Conservation (phyloP, 208 protist species). For the Tritrichomonas musculus region DNA sequence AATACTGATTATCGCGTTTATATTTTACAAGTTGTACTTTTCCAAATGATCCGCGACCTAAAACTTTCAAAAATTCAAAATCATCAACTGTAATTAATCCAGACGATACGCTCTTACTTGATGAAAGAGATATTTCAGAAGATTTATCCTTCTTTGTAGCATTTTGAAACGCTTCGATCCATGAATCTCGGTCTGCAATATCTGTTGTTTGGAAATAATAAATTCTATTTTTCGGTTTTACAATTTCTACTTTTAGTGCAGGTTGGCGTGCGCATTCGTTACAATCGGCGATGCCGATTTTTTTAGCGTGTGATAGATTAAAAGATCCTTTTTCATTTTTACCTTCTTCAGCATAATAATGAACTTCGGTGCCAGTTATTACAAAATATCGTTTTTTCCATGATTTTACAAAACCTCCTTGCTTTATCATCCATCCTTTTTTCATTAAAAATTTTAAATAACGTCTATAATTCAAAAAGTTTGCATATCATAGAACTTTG, state of each 20-base stretch:
- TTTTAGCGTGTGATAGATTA: not conserved
- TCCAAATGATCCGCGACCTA: not conserved
- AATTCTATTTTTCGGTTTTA: not conserved
- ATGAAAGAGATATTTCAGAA: no score
- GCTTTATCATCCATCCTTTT: not conserved
- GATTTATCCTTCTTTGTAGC: not conserved
- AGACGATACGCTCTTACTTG: not conserved
- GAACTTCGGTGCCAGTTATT: not conserved
- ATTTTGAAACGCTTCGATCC: not conserved
- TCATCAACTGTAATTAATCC: not conserved
- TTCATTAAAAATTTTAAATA: no score
- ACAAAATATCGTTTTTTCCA: conserved; percentile 29
- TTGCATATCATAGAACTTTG: no score
- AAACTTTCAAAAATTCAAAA: not conserved
- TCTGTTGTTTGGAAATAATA: not conserved
- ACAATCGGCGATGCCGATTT: not conserved
- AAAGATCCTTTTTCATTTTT: not conserved
- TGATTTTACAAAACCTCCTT: not conserved
- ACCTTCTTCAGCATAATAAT: not conserved
- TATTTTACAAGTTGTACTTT: conserved; percentile 26
- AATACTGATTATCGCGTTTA: not conserved
- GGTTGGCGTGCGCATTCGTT: not conserved
- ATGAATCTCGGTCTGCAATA: not conserved
- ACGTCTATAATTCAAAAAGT: no score
- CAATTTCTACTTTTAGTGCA: not conserved